Conservation (phyloP, 139 green algal species). For the Volvox africanus region DNA sequence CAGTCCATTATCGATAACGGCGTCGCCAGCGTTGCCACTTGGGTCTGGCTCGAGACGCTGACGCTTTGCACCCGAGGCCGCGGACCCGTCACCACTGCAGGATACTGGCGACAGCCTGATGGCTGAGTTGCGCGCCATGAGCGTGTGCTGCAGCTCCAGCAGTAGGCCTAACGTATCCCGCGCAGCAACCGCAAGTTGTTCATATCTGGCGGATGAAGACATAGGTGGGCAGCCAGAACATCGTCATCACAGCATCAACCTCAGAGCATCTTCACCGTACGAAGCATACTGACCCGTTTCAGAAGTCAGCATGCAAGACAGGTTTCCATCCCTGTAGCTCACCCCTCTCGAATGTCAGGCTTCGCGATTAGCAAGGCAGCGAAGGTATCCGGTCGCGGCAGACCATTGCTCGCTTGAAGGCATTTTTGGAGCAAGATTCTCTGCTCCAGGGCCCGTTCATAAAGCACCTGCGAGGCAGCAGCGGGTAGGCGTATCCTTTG, state of each 20-base stretch:
- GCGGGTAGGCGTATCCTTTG: too few relatives aligned
- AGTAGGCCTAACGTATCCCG: slow-evolving; percentile 55
- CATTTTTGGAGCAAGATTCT: slow-evolving; percentile 83
- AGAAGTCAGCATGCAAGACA: too few relatives aligned
- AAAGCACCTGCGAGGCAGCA: slow-evolving; percentile 57
- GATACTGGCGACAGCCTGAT: slow-evolving; percentile 33
- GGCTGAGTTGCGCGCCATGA: slow-evolving; percentile 62
- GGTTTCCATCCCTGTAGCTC: neutral
- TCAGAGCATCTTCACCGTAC: too few relatives aligned
- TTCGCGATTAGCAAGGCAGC: slow-evolving; percentile 1
- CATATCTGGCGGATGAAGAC: neutral
- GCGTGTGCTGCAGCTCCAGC: slow-evolving; percentile 64
- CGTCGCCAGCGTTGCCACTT: neutral
- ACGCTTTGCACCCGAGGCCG: neutral
- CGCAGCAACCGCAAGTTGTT: slow-evolving; percentile 44
- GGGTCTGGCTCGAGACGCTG: slow-evolving; percentile 20
- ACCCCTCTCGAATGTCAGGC: neutral
- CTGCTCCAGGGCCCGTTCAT: slow-evolving; percentile 75
- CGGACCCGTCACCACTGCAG: neutral
- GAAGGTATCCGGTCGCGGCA: slow-evolving; percentile 57
- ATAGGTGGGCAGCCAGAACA: too few relatives aligned
- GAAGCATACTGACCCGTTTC: too few relatives aligned
- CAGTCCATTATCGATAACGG: neutral
- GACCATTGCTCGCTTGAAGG: slow-evolving; percentile 62
- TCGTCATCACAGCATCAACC: too few relatives aligned